Evolutionary conservation across 257 asterid genomes (phyloP).

Genomic region (Misopates orontium): DNA sequence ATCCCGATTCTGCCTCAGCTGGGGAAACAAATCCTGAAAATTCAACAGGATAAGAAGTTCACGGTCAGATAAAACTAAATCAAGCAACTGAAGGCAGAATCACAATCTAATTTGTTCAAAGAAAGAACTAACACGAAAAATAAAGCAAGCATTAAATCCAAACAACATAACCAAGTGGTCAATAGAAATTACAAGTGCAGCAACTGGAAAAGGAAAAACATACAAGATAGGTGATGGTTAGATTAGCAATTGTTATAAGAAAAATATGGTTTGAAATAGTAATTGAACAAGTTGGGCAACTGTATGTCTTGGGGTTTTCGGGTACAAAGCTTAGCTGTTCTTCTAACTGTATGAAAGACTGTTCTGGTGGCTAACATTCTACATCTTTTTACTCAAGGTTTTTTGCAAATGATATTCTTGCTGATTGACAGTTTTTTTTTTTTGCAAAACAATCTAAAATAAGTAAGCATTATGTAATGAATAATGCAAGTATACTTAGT

Average conservation of each 20-base stretch:
- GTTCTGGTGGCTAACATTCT: not conserved
- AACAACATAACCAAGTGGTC: slow-evolving; percentile 10
- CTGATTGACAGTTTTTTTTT: slow-evolving; percentile 5
- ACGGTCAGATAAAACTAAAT: not conserved
- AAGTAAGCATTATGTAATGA: not conserved
- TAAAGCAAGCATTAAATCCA: slow-evolving; percentile 14
- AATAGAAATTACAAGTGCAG: slow-evolving; percentile 2
- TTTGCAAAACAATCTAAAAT: slow-evolving; percentile 3
- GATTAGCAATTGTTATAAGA: slow-evolving; percentile 4
- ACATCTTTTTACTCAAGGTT: not conserved
- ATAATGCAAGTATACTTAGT: slow-evolving; percentile 1
- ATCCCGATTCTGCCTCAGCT: slow-evolving; percentile 29
- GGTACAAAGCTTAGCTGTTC: slow-evolving; percentile 15
- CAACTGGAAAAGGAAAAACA: slow-evolving; percentile 2
- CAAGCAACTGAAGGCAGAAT: slow-evolving; percentile 24
- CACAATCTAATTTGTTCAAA: slow-evolving; percentile 14
- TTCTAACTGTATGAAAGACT: not conserved
- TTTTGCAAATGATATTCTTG: not conserved
- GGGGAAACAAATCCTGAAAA: slow-evolving; percentile 33
- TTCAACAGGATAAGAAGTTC: slow-evolving; percentile 21
- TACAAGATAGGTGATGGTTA: slow-evolving; percentile 1
- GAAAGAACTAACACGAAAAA: slow-evolving; percentile 1
- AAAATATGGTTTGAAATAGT: not conserved
- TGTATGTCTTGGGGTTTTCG: not conserved
- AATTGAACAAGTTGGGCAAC: not conserved